Percentiles rank a stretch among this genome's conserved stretches.
Conservation (phyloP, 2,329 filamentous ascomycete genomes). For the Salinomyces thailandicus region DNA sequence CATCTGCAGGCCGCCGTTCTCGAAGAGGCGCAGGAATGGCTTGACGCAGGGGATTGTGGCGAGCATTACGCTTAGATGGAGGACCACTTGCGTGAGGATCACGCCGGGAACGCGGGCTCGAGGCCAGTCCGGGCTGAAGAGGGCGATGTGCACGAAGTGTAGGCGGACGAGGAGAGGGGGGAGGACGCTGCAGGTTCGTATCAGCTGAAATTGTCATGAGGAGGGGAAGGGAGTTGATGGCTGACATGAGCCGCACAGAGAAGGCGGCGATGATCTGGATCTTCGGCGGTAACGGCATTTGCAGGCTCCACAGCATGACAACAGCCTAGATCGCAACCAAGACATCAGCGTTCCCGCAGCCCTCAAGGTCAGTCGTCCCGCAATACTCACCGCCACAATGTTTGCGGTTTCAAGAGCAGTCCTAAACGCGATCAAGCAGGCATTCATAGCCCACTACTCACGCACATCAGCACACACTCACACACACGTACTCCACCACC, state of each 20-base stretch:
- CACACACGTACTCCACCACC: no score
- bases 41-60: constrained; percentile 23
- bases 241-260: constrained; percentile 16
- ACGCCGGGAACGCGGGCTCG: constrained; percentile 9
- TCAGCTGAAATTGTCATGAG: neutral
- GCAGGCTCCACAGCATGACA: constrained; percentile 17
- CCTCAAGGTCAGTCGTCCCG: no score
- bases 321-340: no score
- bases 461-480: no score
- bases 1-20: constrained; percentile 5
- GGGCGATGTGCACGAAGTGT: constrained; percentile 8
- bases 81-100: constrained; percentile 16
- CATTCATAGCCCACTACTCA: constrained; percentile 14
- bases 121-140: constrained; percentile 10
- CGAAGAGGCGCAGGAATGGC: constrained; percentile 17
- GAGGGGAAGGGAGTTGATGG: neutral
- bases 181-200: constrained; percentile 7
- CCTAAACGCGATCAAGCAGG: constrained; percentile 10
- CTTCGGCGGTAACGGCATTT: constrained; percentile 17
- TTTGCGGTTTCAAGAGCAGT: constrained; percentile 15
- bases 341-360: no score
- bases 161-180: constrained; percentile 12
- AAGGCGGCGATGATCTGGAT: constrained; percentile 16
- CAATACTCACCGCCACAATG: constrained; percentile 10
- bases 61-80: constrained; percentile 21